Percentiles rank a stretch among this genome's conserved stretches.
These are phyloP conservation scores for Termitomyces sp. DNA, from an alignment of 768 basidiomycete species.

Conservation along the genomic window DNA sequence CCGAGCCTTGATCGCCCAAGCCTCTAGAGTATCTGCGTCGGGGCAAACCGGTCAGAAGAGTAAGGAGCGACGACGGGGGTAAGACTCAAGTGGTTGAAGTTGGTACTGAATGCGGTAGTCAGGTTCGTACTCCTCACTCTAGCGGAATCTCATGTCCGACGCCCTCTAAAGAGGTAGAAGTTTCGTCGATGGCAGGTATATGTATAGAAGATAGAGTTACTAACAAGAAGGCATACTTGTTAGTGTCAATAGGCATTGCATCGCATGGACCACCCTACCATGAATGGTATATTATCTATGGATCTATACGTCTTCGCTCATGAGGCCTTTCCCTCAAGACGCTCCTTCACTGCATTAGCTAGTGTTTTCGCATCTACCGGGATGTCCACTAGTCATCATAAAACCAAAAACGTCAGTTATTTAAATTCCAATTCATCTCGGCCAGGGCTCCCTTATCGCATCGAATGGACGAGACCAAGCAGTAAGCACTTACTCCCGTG, in stretches of 20 bases:
- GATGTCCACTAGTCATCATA: slow-evolving; percentile 30
- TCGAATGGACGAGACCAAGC: neutral
- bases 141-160: slow-evolving; percentile 3
- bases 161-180: slow-evolving; percentile 5
- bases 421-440: neutral
- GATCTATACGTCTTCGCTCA: neutral
- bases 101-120: neutral
- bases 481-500: slow-evolving; percentile 18
- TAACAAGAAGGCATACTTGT: neutral
- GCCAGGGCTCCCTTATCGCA: neutral
- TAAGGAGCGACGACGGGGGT: slow-evolving; percentile 1
- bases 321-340: slow-evolving; percentile 23
- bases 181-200: slow-evolving; percentile 5
- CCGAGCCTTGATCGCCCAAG: slow-evolving; percentile 7
- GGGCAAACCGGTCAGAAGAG: slow-evolving; percentile 9
- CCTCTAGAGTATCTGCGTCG: slow-evolving; percentile 4
- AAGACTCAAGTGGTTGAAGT: neutral
- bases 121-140: slow-evolving; percentile 8
- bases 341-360: slow-evolving; percentile 54
- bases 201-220: slow-evolving; percentile 5
- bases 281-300: neutral
- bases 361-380: slow-evolving; percentile 60
- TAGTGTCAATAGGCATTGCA: neutral
- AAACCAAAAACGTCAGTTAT: neutral
- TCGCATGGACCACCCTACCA: slow-evolving; percentile 2